These are phyloP conservation scores for Martensiomyces pterosporus DNA, from an alignment of 192 early-diverging fungal species.

Conservation along the genomic window DNA sequence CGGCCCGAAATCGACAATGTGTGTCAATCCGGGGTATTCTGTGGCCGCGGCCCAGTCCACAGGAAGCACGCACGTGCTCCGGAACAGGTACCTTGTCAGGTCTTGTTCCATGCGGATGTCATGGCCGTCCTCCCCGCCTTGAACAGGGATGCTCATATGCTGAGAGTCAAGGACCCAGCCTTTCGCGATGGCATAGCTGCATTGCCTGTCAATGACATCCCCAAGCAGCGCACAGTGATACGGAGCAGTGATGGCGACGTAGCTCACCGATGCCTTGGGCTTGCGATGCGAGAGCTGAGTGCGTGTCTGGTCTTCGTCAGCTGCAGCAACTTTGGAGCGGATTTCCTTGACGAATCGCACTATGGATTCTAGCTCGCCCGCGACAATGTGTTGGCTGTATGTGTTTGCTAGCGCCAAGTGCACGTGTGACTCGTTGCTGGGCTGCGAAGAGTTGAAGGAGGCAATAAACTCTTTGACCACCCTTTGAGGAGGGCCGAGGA, in stretches of 20 bases:
- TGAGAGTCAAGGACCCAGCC: conserved; percentile 13
- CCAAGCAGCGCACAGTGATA: conserved; percentile 53
- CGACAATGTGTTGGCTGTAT: conserved; percentile 16
- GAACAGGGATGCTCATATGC: conserved; percentile 57
- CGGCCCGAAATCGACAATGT: conserved; percentile 93
- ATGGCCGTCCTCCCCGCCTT: conserved; percentile 74
- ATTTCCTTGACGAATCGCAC: conserved; percentile 8
- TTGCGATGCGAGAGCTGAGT: conserved; percentile 76
- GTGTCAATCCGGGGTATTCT: conserved; percentile 59
- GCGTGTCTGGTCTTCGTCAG: conserved; percentile 55
- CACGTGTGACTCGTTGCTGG: conserved; percentile 1
- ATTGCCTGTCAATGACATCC: neutral
- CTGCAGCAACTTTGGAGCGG: conserved; percentile 4
- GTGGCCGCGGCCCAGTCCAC: conserved; percentile 61
- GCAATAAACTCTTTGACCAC: conserved; percentile 7
- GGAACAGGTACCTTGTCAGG: conserved; percentile 64
- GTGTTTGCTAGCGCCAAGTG: conserved; percentile 25
- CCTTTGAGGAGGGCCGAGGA: conserved; percentile 10
- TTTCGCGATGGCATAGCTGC: too few relatives aligned
- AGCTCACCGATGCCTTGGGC: conserved; percentile 70
- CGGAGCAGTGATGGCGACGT: conserved; percentile 80
- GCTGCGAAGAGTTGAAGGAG: conserved; percentile 12
- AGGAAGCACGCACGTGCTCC: conserved; percentile 59
- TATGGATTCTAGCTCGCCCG: conserved; percentile 6
- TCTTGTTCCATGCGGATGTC: conserved; percentile 59